phyloP scores from a whole-genome alignment of 192 early-diverging fungal species.

The Helicostylum pulchrum region DNA sequence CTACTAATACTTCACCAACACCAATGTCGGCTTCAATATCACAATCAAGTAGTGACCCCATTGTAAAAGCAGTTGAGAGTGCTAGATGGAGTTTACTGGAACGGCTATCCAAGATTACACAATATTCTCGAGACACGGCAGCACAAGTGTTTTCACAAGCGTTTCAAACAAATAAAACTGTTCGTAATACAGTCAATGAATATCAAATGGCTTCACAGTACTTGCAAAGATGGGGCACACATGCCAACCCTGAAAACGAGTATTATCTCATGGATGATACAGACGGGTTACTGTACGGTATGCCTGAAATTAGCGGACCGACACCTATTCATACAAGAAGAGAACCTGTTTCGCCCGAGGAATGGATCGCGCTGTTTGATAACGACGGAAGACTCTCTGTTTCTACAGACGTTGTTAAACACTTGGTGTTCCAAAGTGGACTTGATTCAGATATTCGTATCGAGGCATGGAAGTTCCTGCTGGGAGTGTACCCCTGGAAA shows the following conservation, averaged over 20 bases:
- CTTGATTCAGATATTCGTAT: conserved; percentile 81
- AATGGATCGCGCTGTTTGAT: conserved; percentile 69
- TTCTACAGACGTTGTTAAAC: conserved; percentile 46
- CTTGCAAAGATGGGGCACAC: conserved; percentile 55
- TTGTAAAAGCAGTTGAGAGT: conserved; percentile 29
- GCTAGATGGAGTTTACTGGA: conserved; percentile 73
- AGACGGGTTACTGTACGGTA: conserved; percentile 9
- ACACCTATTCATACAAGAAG: conserved; percentile 32
- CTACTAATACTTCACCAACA: too few relatives aligned
- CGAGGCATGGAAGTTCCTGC: conserved; percentile 89
- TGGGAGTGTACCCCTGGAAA: conserved; percentile 82
- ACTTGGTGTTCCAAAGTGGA: conserved; percentile 69
- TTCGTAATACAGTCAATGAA: conserved; percentile 60
- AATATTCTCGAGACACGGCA: conserved; percentile 62
- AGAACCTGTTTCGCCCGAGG: conserved; percentile 59
- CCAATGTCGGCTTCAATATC: too few relatives aligned
- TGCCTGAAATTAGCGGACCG: conserved; percentile 4
- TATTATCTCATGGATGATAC: conserved; percentile 10
- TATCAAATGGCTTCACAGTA: conserved; percentile 71
- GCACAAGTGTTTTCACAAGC: conserved; percentile 44
- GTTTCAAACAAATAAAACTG: conserved; percentile 44
- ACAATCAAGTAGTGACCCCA: not conserved
- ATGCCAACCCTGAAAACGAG: too few relatives aligned
- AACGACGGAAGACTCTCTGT: conserved; percentile 47
- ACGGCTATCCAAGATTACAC: conserved; percentile 67